A percentile compares a stretch with the other conserved stretches of the same genome.
Conservation (phyloP, 202 grass and related monocot species). For the Schoenoplectus triqueter region DNA sequence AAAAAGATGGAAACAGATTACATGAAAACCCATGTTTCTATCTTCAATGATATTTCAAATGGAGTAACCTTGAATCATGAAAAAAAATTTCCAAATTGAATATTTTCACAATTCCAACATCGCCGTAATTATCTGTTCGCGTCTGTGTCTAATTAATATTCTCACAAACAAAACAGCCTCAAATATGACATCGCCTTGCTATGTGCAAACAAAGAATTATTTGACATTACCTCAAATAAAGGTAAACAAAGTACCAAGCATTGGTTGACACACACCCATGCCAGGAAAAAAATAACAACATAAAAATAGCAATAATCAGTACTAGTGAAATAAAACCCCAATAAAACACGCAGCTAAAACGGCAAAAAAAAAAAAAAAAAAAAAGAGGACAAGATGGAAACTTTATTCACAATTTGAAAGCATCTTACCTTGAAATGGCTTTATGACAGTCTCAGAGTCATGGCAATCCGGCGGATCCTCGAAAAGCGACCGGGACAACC, state of each 20-base stretch:
- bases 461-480: slow-evolving; percentile 88
- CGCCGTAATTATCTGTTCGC: background rate
- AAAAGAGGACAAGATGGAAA: slow-evolving; percentile 5
- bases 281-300: background rate
- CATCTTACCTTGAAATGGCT: slow-evolving; percentile 22
- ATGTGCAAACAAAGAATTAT: background rate
- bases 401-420: slow-evolving; percentile 21
- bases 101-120: slow-evolving; percentile 9
- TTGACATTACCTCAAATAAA: slow-evolving; percentile 29
- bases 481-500: slow-evolving; percentile 71
- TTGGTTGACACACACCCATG: slow-evolving; percentile 11
- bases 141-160: background rate
- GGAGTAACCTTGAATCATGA: background rate
- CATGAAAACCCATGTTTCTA: background rate
- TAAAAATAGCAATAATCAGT: slow-evolving; percentile 21
- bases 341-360: slow-evolving; percentile 19
- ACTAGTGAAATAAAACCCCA: background rate
- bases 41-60: background rate
- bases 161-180: background rate
- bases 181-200: background rate
- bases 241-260: slow-evolving; percentile 12
- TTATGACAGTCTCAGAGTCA: slow-evolving; percentile 33
- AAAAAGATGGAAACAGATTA: slow-evolving; percentile 31
- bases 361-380: slow-evolving; percentile 1
- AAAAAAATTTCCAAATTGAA: background rate